Percentiles rank a stretch among this genome's conserved stretches.
Evolutionary conservation across 1,284 basidiomycete genomes (phyloP).

Genomic region (Boletus subluridellus): DNA sequence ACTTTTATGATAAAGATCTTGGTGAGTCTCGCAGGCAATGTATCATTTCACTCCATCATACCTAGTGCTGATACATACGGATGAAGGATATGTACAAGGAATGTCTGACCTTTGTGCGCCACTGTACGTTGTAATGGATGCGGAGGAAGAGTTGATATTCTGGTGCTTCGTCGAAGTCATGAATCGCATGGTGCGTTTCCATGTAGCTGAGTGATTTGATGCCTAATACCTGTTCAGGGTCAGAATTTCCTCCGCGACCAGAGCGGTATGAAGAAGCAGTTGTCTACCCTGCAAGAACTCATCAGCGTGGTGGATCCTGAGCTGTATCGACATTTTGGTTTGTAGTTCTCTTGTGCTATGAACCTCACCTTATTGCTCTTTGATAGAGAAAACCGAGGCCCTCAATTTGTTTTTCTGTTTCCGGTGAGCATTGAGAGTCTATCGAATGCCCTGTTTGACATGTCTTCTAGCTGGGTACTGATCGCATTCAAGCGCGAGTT

Average conservation of each 20-base stretch:
- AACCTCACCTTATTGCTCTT: not conserved
- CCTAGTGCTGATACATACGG: constrained; percentile 19
- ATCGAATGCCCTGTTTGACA: not conserved
- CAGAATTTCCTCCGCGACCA: constrained; percentile 95
- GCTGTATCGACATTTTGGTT: constrained; percentile 82
- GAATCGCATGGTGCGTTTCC: constrained; percentile 78
- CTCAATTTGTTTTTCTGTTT: constrained; percentile 99
- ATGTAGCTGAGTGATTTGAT: not conserved
- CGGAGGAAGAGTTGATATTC: constrained; percentile 87
- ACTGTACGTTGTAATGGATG: constrained; percentile 87
- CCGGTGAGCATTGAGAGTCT: constrained; percentile 51
- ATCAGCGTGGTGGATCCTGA: constrained; percentile 94
- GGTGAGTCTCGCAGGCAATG: constrained; percentile 49
- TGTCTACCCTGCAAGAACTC: constrained; percentile 85
- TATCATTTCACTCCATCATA: constrained; percentile 19
- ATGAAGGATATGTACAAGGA: constrained; percentile 84
- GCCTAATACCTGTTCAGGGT: constrained; percentile 52
- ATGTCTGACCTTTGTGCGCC: constrained; percentile 98
- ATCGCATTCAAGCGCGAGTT: constrained; percentile 97
- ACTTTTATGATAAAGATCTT: constrained; percentile 84
- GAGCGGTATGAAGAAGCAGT: constrained; percentile 94
- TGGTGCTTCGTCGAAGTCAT: constrained; percentile 96
- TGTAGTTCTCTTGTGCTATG: constrained; percentile 2
- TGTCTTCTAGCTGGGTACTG: constrained; percentile 64
- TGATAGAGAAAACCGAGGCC: constrained; percentile 79